Base-by-base conservation (phyloP, 176 grass and related monocot species). In the Aegilops umbellulata region DNA sequence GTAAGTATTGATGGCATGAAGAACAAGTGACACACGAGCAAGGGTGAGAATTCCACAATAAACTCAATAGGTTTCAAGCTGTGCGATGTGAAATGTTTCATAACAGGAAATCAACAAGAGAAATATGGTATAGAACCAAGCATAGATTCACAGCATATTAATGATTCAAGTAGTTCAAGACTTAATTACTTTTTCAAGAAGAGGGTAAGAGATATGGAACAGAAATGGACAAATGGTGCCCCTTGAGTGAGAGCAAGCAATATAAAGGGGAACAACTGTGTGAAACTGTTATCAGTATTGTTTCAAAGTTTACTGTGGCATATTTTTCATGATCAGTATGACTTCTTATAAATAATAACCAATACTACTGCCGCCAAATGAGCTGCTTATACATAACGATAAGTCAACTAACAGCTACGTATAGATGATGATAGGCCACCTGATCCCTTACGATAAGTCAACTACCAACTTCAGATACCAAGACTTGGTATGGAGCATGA, bases 71-170 rank as follows among this genome's bases (percentile, higher is more conserved):
- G 70, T 27, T 76, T 65, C 19, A 65, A 17, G 38, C 1, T 84
- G 16, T 4, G 20, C 8, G 61, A 24, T 64, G 26, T 75, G 70
- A 55, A 68, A 79, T 68, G 49, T 69, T 69, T 2, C 19, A 58
- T 22, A 55, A 24, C 22, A 67, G 16, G 6, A 8, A 46, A 73
- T 46, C 38, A 44, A 73, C 20, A 46, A 65, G 42, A 67, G 10
- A 78, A 58, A 81, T 55, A 82, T 26, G 30, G 22, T 62, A 78
- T 23, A 79, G 6, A 86, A 42, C 10, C 10, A 10, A 86, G 29
- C 46, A 78, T 15, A 55, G 23, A 79, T 27, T 34, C 51, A 78
- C 3, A 30, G 15, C 44, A 57, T 2, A 4, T 67, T 39, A 13
- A 47, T 29, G 22, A 19, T 78, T 36, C 30, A 85, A 17, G 60